A percentile compares a stretch with the other conserved stretches of the same genome.
Evolutionary conservation across 176 grass and related monocot species (phyloP).

Genomic region (Coix lacrymajobi): DNA sequence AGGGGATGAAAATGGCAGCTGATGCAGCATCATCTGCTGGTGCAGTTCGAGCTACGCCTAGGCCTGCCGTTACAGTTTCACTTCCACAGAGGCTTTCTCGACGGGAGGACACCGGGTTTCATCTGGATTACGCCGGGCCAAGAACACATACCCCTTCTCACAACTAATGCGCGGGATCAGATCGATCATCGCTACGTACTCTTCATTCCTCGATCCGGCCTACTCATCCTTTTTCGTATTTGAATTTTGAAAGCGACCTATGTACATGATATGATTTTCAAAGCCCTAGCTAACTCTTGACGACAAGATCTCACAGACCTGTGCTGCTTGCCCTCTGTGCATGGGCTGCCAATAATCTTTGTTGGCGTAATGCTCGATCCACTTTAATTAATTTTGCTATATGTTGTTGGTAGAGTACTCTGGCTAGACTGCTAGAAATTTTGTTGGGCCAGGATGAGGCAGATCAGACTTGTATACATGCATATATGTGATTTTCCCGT

Average conservation of each 20-base stretch:
- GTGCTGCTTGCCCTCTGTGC: not conserved
- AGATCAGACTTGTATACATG: conserved; percentile 16
- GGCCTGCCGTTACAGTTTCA: conserved; percentile 4
- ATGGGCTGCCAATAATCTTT: conserved; percentile 5
- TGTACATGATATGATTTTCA: conserved; percentile 19
- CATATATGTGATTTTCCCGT: conserved; percentile 13
- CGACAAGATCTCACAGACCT: not conserved
- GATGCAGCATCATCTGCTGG: not conserved
- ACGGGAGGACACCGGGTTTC: conserved; percentile 36
- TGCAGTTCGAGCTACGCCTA: not conserved
- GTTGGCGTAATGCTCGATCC: not conserved
- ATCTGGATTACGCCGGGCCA: conserved; percentile 76
- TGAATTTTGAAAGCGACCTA: not conserved
- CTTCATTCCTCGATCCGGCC: too few species aligned
- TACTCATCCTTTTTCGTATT: conserved; percentile 2
- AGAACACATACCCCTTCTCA: conserved; percentile 65
- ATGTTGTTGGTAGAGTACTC: not conserved
- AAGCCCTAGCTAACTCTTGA: conserved; percentile 19
- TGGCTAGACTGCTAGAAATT: not conserved
- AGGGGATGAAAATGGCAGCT: not conserved
- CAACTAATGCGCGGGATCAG: conserved; percentile 43
- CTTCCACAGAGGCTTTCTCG: conserved; percentile 8
- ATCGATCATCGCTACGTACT: not conserved
- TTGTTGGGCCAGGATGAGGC: not conserved
- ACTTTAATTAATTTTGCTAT: not conserved